Evolutionary conservation across 2,329 filamentous ascomycete genomes (phyloP), one percentile per base, ranked within the genome.

Genomic region (Calycina herbarum): DNA sequence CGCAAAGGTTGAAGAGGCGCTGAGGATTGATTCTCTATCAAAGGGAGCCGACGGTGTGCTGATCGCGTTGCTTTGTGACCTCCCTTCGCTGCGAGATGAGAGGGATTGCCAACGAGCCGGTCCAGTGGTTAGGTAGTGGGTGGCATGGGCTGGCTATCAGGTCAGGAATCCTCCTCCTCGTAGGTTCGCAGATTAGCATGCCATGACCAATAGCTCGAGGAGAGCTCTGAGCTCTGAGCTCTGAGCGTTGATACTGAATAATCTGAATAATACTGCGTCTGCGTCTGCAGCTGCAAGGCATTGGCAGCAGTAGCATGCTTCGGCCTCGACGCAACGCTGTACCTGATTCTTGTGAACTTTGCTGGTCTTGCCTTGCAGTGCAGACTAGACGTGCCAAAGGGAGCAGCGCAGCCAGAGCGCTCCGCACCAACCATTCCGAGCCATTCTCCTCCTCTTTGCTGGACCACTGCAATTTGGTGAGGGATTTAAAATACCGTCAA

Each of bases 391-490:
- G 35, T 38, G 10, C 38, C 38, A 15, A 40, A 40, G 29, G 5
- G 29, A 40, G 33, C 33, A 38, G 33, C 8, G 35, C 35, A 40
- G 35, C 35, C 35, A 40, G 13, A 40, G 38, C 38, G 8, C 48
- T 54, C 48, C 48, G 48, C 48, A 54, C 48, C 48, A 54, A 54
- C 20, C 48, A 54, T 27, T 54, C 45, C 20, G 48, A 27, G 20
- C 38, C 38, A 40, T 40, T 40, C 38, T 40, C 13, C 17, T 40
- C 4, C 20, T 20, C 20, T 20, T 20, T 10, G 45, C 20, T 51
- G 45, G 45, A 51, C 45, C 7, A 27, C 10, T 24, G 20, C 6
- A 24, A 24, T 24, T 54, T 54, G 48, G 48, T 54, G 48, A 54
- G 48, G 48, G 8, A 54, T 54, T 54, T 54, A 54, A 54, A 51